These are phyloP conservation scores for Tremella mesenterica DNA, from an alignment of 768 basidiomycete species.

Conservation along the genomic window DNA sequence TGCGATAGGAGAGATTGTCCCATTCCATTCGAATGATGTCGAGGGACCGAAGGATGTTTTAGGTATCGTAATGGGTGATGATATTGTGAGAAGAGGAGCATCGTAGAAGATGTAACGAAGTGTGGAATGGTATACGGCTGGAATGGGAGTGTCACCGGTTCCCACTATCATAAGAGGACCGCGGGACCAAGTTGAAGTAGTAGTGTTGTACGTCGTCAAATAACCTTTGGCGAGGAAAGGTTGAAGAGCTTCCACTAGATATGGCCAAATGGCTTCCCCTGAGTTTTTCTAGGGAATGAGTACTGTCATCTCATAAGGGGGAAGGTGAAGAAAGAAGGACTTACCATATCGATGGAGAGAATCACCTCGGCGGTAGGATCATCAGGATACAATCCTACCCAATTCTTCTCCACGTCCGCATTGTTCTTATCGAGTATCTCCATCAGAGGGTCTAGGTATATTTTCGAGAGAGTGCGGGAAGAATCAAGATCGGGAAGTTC, in stretches of 20 bases:
- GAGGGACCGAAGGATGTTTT: conserved; percentile 5
- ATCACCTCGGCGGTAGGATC: conserved; percentile 12
- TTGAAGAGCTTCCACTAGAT: conserved; percentile 13
- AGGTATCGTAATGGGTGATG: conserved; percentile 6
- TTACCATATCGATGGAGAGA: conserved; percentile 27
- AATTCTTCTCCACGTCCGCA: not conserved
- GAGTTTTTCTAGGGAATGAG: not conserved
- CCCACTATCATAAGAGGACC: conserved; percentile 29
- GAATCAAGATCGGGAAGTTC: conserved; percentile 10
- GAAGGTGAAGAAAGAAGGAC: not conserved
- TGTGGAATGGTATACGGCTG: conserved; percentile 5
- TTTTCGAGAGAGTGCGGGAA: conserved; percentile 11
- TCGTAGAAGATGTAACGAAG: conserved; percentile 28
- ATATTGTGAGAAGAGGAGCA: conserved; percentile 12
- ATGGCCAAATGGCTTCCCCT: conserved; percentile 17
- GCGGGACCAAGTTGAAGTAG: conserved; percentile 6
- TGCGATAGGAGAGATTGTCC: conserved; percentile 20
- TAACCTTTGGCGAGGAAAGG: conserved; percentile 23
- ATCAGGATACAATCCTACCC: conserved; percentile 14
- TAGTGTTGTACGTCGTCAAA: conserved; percentile 13
- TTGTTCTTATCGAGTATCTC: conserved; percentile 16
- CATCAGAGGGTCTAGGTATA: conserved; percentile 23
- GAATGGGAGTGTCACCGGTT: conserved; percentile 23
- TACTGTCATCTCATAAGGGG: not conserved
- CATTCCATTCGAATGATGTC: conserved; percentile 12